A percentile compares a stretch with the other conserved stretches of the same genome.
Evolutionary conservation across 2,329 filamentous ascomycete genomes (phyloP).

Genomic region (Malbranchea cinnamomea): DNA sequence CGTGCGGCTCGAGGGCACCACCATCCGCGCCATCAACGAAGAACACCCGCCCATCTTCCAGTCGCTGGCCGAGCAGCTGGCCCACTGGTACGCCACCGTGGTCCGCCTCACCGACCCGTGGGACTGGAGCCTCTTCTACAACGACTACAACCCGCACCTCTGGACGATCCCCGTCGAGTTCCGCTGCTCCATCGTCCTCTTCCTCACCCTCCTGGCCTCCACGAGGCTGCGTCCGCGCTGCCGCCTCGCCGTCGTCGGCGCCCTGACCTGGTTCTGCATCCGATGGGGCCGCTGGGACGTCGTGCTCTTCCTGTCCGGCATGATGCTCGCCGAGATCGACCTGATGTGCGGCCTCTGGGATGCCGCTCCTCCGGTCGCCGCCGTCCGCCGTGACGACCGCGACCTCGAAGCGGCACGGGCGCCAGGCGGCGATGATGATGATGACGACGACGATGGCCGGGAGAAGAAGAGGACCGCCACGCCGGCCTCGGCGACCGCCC

Average conservation of each 20-base stretch:
- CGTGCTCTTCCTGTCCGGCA: slow-evolving; percentile 27
- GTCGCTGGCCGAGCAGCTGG: slow-evolving; percentile 20
- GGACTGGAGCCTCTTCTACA: slow-evolving; percentile 25
- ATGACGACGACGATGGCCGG: slow-evolving; percentile 15
- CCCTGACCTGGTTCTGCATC: slow-evolving; percentile 25
- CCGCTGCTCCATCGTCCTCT: slow-evolving; percentile 30
- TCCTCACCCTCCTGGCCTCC: slow-evolving; percentile 26
- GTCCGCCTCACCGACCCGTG: slow-evolving; percentile 23
- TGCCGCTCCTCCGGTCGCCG: slow-evolving; percentile 1
- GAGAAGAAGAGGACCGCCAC: slow-evolving; percentile 8
- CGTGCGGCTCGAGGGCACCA: slow-evolving; percentile 22
- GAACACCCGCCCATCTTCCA: slow-evolving; percentile 26
- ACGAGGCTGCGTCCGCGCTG: slow-evolving; percentile 20
- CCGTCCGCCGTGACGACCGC: background rate
- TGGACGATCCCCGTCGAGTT: slow-evolving; percentile 34
- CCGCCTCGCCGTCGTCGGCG: slow-evolving; percentile 20
- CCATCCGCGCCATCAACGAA: slow-evolving; percentile 27
- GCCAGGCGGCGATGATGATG: slow-evolving; percentile 13
- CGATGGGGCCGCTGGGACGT: slow-evolving; percentile 30
- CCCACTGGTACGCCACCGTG: slow-evolving; percentile 22
- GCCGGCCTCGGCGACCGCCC: slow-evolving; percentile 5
- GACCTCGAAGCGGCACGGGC: slow-evolving; percentile 4
- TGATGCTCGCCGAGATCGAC: slow-evolving; percentile 30
- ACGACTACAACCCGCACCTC: slow-evolving; percentile 31
- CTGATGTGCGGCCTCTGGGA: slow-evolving; percentile 26